Evolutionary conservation across 257 asterid genomes (phyloP).

Genomic region (Datura wrightii): DNA sequence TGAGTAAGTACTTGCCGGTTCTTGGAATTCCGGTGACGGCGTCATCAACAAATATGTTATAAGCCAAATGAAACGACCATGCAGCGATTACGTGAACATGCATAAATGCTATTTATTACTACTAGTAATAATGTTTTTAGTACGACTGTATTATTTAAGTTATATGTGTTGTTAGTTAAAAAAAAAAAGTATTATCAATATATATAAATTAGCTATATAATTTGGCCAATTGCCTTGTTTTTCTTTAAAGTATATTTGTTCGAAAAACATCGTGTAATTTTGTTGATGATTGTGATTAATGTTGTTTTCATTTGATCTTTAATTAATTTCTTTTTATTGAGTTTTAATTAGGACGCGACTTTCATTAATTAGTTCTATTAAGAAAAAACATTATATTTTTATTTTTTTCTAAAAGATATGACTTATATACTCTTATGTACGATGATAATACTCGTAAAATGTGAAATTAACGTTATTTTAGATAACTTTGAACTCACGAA

Average conservation of each 20-base stretch:
- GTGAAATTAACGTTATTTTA: too few relatives aligned
- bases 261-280: neutral
- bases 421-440: neutral
- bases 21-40: slow-evolving; percentile 41
- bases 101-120: neutral
- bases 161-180: neutral
- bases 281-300: neutral
- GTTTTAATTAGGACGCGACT: neutral
- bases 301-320: neutral
- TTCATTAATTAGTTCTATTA: neutral
- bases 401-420: neutral
- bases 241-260: neutral
- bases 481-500: too few relatives aligned
- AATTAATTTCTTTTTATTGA: neutral
- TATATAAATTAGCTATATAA: neutral
- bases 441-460: too few relatives aligned
- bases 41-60: neutral
- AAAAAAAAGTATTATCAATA: neutral
- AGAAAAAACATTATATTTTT: too few relatives aligned
- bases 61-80: neutral
- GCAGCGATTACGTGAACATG: neutral
- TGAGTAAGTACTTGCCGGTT: slow-evolving; percentile 30
- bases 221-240: neutral
- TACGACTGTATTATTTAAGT: too few relatives aligned
- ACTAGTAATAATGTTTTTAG: neutral